Conservation (phyloP, 805 yeast genomes). For the Yueomyces sinensis region DNA sequence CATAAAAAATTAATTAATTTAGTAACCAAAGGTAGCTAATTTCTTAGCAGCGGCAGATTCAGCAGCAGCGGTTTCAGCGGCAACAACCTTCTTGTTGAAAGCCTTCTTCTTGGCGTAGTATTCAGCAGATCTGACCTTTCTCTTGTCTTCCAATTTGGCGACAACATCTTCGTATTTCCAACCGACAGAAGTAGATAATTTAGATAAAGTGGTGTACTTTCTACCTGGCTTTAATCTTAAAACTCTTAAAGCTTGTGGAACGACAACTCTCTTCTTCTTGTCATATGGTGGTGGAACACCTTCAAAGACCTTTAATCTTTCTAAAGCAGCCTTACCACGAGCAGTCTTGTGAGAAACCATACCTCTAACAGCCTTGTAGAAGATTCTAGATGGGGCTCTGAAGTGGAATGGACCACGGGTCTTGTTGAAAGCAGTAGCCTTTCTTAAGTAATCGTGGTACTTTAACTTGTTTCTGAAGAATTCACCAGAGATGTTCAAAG, state of each 20-base stretch:
- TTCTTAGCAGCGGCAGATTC: conserved; percentile 83
- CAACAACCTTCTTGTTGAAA: conserved; percentile 78
- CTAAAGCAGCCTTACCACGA: conserved; percentile 99
- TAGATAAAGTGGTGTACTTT: conserved; percentile 98
- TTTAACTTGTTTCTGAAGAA: conserved; percentile 99
- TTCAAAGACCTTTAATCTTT: conserved; percentile 98
- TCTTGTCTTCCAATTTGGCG: conserved; percentile 95
- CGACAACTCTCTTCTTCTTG: conserved; percentile 99
- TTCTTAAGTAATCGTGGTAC: conserved; percentile 99
- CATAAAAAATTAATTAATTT: conserved; percentile 27
- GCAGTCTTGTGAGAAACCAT: conserved; percentile 99
- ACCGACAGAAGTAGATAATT: conserved; percentile 92
- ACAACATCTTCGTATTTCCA: conserved; percentile 99
- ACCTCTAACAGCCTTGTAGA: conserved; percentile 99
- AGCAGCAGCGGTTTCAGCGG: conserved; percentile 80
- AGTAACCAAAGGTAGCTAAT: conserved; percentile 96
- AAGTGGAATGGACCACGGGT: conserved; percentile 99
- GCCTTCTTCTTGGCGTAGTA: conserved; percentile 98
- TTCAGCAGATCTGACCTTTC: conserved; percentile 98
- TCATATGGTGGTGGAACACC: conserved; percentile 99
- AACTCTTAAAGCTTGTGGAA: conserved; percentile 98
- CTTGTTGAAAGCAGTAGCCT: conserved; percentile 98
- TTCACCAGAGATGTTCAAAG: conserved; percentile 98
- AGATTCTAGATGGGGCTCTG: conserved; percentile 99
- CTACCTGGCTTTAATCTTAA: conserved; percentile 99